A percentile compares a stretch with the other conserved stretches of the same genome.
Evolutionary conservation across 2,329 filamentous ascomycete species (phyloP).

Genomic region (Ascochyta koolunga): DNA sequence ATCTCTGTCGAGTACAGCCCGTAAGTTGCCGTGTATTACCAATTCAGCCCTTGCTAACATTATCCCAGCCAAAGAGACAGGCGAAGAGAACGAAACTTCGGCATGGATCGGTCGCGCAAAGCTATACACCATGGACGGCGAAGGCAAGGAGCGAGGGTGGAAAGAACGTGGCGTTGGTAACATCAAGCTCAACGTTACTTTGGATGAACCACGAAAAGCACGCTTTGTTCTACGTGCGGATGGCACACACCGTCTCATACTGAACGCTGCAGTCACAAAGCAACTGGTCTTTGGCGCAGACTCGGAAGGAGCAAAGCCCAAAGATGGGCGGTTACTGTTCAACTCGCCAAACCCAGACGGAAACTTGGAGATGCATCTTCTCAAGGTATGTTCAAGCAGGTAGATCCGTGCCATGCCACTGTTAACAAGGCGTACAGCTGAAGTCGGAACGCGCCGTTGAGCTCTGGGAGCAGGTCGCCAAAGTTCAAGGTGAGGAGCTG

Average conservation of each 20-base stretch:
- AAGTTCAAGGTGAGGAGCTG: constrained; percentile 29
- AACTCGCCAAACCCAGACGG: constrained; percentile 60
- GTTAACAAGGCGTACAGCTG: constrained; percentile 22
- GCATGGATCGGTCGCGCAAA: constrained; percentile 79
- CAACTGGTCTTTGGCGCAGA: constrained; percentile 81
- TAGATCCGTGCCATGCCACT: background rate
- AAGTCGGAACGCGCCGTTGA: constrained; percentile 31
- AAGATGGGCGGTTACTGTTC: constrained; percentile 73
- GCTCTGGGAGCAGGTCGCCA: constrained; percentile 33
- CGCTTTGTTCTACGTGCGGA: constrained; percentile 92
- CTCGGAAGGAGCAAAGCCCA: constrained; percentile 64
- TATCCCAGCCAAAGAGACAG: constrained; percentile 72
- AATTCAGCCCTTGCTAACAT: constrained; percentile 20
- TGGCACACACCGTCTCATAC: constrained; percentile 81
- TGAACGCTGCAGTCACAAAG: constrained; percentile 83
- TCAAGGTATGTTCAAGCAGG: constrained; percentile 57
- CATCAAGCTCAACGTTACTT: constrained; percentile 74
- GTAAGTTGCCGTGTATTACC: background rate
- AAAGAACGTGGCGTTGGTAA: constrained; percentile 86
- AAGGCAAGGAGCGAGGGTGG: constrained; percentile 68
- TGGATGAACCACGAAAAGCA: constrained; percentile 54
- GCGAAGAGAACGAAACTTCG: constrained; percentile 82
- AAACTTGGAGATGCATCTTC: constrained; percentile 59
- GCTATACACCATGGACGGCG: constrained; percentile 76
- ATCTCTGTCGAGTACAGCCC: constrained; percentile 7